Percentiles rank a stretch among this genome's conserved stretches.
Evolutionary conservation across 2,329 filamentous ascomycete species (phyloP).

Genomic region (Intubia oerlemansii): DNA sequence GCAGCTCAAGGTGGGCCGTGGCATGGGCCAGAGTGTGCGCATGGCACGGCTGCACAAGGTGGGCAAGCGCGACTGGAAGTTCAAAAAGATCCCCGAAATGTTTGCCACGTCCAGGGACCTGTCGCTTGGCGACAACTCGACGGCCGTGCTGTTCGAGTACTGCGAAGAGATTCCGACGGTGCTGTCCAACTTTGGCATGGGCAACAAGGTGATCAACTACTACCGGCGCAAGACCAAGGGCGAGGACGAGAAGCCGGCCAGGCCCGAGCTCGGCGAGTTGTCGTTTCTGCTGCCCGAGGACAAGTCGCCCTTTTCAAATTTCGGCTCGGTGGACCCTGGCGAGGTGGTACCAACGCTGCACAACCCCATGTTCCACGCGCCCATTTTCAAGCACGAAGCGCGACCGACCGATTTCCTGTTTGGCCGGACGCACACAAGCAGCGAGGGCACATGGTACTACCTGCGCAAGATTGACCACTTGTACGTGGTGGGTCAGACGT

Average conservation of each 20-base stretch:
- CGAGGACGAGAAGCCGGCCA: conserved; percentile 57
- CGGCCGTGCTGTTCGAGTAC: conserved; percentile 77
- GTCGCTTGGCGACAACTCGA: conserved; percentile 73
- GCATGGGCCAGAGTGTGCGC: conserved; percentile 43
- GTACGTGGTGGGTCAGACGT: conserved; percentile 78
- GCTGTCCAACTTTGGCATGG: conserved; percentile 94
- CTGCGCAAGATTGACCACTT: conserved; percentile 80
- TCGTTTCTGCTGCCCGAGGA: conserved; percentile 80
- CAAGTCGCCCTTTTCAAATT: conserved; percentile 86
- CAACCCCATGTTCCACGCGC: conserved; percentile 88
- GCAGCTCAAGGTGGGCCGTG: conserved; percentile 47
- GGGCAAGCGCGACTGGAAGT: conserved; percentile 68
- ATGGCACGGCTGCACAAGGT: conserved; percentile 45
- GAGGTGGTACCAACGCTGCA: conserved; percentile 80
- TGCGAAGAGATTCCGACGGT: conserved; percentile 84
- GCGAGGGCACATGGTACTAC: conserved; percentile 59
- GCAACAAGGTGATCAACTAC: conserved; percentile 88
- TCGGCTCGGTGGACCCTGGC: conserved; percentile 79
- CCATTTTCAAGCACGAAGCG: conserved; percentile 70
- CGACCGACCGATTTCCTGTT: conserved; percentile 72
- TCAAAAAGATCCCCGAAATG: conserved; percentile 54
- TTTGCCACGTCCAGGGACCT: conserved; percentile 67
- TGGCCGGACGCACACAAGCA: conserved; percentile 59
- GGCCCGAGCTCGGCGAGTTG: conserved; percentile 71
- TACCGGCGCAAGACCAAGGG: conserved; percentile 65